phyloP scores from a whole-genome alignment of 1,284 basidiomycete genomes.

The Puccinia brachypodii region DNA sequence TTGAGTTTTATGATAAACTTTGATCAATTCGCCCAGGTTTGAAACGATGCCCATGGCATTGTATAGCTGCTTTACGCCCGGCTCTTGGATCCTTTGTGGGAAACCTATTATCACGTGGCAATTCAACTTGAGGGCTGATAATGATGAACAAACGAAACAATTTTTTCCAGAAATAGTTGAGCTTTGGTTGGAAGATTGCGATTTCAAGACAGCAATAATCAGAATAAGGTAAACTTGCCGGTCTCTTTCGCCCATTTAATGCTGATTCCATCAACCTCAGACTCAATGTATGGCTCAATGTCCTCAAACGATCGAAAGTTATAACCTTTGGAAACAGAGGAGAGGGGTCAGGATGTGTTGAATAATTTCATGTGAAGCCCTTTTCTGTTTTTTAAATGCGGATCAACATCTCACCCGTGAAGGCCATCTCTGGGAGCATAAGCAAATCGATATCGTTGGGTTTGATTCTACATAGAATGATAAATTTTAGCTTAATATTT shows the following conservation, averaged over 20 bases:
- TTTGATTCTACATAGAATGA: not conserved
- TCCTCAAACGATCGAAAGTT: constrained; percentile 42
- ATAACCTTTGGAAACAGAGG: not conserved
- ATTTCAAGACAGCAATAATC: not conserved
- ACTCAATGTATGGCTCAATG: constrained; percentile 34
- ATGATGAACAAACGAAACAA: not conserved
- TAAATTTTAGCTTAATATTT: not conserved
- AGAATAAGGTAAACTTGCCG: constrained; percentile 3
- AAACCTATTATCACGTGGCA: constrained; percentile 46
- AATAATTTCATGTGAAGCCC: too few species aligned
- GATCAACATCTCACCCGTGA: constrained; percentile 6
- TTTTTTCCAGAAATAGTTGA: not conserved
- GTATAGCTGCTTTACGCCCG: constrained; percentile 14
- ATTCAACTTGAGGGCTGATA: constrained; percentile 22
- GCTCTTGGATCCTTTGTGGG: constrained; percentile 32
- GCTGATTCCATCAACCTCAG: constrained; percentile 36
- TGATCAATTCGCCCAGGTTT: constrained; percentile 22
- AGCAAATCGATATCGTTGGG: constrained; percentile 36
- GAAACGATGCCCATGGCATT: constrained; percentile 43
- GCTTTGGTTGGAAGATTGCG: not conserved
- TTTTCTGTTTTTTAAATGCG: too few species aligned
- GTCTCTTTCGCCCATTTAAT: constrained; percentile 38
- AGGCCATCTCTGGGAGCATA: constrained; percentile 43
- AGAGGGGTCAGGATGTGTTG: not conserved
- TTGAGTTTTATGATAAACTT: constrained; percentile 42